These are phyloP conservation scores for Rhododendron vialii DNA, from an alignment of 148 eudicot genomes.

Conservation along the genomic window DNA sequence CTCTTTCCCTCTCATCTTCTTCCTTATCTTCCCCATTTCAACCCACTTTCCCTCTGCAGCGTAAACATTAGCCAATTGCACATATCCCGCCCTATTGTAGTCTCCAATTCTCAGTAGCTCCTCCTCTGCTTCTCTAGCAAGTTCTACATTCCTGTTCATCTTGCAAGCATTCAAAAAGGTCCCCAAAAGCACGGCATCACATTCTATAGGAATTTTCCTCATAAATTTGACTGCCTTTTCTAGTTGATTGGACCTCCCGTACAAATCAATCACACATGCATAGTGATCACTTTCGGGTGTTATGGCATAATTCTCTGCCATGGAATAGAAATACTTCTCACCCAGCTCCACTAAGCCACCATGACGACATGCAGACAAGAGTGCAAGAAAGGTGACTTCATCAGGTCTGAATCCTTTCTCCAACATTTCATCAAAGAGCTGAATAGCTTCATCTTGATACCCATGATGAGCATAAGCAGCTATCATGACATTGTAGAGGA, in stretches of 20 bases:
- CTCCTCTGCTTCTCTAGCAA: constrained; percentile 62
- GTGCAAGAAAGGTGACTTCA: constrained; percentile 69
- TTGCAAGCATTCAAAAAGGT: constrained; percentile 78
- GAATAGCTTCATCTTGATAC: constrained; percentile 50
- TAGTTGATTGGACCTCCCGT: constrained; percentile 61
- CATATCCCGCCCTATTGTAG: constrained; percentile 58
- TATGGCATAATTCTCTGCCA: constrained; percentile 51
- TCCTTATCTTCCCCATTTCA: constrained; percentile 81
- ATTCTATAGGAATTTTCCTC: constrained; percentile 44
- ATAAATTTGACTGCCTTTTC: constrained; percentile 57
- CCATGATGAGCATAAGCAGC: constrained; percentile 86
- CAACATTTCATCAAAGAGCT: constrained; percentile 60
- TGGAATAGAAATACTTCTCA: constrained; percentile 57
- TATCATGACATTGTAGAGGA: constrained; percentile 80
- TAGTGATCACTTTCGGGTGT: constrained; percentile 67
- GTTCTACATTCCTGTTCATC: constrained; percentile 42
- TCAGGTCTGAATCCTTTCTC: constrained; percentile 44
- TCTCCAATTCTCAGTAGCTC: constrained; percentile 58
- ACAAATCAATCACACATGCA: constrained; percentile 89
- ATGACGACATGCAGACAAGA: constrained; percentile 88
- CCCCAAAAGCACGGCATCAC: constrained; percentile 57
- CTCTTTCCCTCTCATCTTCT: constrained; percentile 79
- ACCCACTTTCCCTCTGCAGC: constrained; percentile 79
- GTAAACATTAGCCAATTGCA: constrained; percentile 73
- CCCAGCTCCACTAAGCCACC: constrained; percentile 72